Percentiles rank a stretch among this genome's conserved stretches.
Evolutionary conservation across 768 basidiomycete species (phyloP).

Genomic region (Gyrodon lividus): DNA sequence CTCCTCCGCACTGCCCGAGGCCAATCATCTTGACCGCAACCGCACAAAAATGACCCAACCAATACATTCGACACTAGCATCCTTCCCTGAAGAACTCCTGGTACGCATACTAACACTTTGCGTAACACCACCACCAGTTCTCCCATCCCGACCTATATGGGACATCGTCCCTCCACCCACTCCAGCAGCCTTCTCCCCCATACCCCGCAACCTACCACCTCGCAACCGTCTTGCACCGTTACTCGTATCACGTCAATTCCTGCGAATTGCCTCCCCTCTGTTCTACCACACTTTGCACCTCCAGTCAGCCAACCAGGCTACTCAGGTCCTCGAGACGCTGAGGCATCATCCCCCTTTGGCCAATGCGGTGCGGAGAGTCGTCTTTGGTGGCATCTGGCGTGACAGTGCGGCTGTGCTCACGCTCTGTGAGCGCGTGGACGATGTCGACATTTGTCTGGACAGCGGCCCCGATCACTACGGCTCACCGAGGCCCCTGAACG

Average conservation of each 20-base stretch:
- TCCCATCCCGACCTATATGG: constrained; percentile 24
- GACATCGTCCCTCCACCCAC: constrained; percentile 16
- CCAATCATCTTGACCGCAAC: no score
- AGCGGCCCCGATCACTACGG: constrained; percentile 4
- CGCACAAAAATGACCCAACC: background rate
- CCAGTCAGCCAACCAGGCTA: constrained; percentile 38
- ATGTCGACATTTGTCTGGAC: constrained; percentile 41
- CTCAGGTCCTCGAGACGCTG: constrained; percentile 39
- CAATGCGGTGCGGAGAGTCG: constrained; percentile 39
- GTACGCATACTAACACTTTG: constrained; percentile 42
- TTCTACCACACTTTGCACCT: constrained; percentile 55
- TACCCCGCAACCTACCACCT: constrained; percentile 4
- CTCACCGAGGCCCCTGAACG: background rate
- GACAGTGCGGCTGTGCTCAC: constrained; percentile 40
- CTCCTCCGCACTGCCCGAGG: constrained; percentile 8
- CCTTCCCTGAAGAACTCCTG: constrained; percentile 45
- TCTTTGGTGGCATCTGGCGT: constrained; percentile 41
- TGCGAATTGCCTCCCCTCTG: constrained; percentile 56
- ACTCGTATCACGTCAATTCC: constrained; percentile 50
- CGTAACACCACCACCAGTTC: constrained; percentile 21
- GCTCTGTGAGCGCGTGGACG: constrained; percentile 30
- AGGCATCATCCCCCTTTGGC: constrained; percentile 38
- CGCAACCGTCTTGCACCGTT: constrained; percentile 40
- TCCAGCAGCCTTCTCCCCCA: no score
- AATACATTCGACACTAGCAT: constrained; percentile 20